Conservation (phyloP, 306 rosid genomes). For the Castanea mollissima region DNA sequence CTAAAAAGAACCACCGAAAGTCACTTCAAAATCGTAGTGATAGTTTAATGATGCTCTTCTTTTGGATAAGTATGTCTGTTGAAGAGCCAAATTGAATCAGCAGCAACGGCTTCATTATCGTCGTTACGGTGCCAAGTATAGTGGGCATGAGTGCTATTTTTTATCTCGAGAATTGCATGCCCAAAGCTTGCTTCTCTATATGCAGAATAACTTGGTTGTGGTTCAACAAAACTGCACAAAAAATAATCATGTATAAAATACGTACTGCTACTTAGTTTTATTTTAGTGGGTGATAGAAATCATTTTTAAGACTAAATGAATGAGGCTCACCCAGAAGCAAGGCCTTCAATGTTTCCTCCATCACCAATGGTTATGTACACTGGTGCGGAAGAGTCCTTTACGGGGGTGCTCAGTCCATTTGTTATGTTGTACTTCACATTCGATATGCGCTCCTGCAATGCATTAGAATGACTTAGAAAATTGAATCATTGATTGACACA, state of each 20-base stretch:
- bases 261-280: too few relatives aligned
- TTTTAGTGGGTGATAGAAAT: too few relatives aligned
- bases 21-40: too few relatives aligned
- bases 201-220: constrained; percentile 31
- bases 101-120: constrained; percentile 6
- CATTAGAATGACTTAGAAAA: not conserved
- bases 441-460: constrained; percentile 9
- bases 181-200: constrained; percentile 28
- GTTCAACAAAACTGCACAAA: constrained; percentile 8
- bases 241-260: too few relatives aligned
- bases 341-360: constrained; percentile 30
- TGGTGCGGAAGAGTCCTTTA: constrained; percentile 23
- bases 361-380: constrained; percentile 27
- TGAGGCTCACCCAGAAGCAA: constrained; percentile 15
- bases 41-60: constrained; percentile 3
- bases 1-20: too few relatives aligned
- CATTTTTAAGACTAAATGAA: too few relatives aligned
- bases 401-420: constrained; percentile 17
- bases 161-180: constrained; percentile 24
- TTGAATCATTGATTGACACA: too few relatives aligned
- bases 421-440: constrained; percentile 24
- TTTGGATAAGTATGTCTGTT: constrained; percentile 11
- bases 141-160: constrained; percentile 26
- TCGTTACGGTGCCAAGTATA: constrained; percentile 28
- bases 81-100: constrained; percentile 22